phyloP scores from a whole-genome alignment of 2,329 filamentous ascomycete species.

The Chaetoscypha palmicola region DNA sequence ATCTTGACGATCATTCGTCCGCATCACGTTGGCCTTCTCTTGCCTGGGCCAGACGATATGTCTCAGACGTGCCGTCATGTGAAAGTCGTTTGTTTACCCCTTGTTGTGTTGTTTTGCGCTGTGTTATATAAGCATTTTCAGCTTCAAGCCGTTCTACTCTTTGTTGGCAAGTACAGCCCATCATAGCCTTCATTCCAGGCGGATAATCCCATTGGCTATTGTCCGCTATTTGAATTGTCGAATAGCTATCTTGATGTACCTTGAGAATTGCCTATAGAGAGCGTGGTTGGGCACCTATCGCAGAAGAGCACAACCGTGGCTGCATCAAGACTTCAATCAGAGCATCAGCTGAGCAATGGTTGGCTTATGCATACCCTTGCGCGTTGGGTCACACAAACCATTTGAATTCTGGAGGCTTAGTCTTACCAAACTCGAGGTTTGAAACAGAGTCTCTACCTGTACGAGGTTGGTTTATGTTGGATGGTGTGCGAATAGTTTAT shows the following conservation, averaged over 20 bases:
- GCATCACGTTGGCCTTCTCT: slow-evolving; percentile 4
- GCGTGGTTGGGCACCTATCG: slow-evolving; percentile 12
- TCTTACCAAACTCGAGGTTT: slow-evolving; percentile 7
- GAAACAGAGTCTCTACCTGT: slow-evolving; percentile 7
- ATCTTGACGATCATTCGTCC: slow-evolving; percentile 6
- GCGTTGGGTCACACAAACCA: slow-evolving; percentile 4
- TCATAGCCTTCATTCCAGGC: slow-evolving; percentile 9
- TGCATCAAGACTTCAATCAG: slow-evolving; percentile 6
- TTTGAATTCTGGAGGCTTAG: slow-evolving; percentile 5
- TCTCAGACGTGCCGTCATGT: slow-evolving; percentile 1
- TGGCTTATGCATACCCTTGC: slow-evolving; percentile 6
- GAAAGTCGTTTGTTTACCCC: not conserved
- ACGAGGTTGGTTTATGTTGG: slow-evolving; percentile 3
- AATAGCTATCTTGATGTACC: slow-evolving; percentile 17
- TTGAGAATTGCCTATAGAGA: slow-evolving; percentile 1
- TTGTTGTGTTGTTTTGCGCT: not conserved
- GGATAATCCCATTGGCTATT: not conserved
- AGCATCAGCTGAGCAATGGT: slow-evolving; percentile 8
- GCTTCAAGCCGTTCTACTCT: not conserved
- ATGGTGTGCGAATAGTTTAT: slow-evolving; percentile 14
- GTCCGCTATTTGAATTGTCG: slow-evolving; percentile 12
- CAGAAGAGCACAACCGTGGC: slow-evolving; percentile 10
- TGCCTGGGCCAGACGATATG: not conserved
- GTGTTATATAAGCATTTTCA: not conserved
- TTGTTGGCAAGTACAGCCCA: slow-evolving; percentile 1